Evolutionary conservation across 116 monocot species (phyloP).

Genomic region (Cymodocea nodosa): DNA sequence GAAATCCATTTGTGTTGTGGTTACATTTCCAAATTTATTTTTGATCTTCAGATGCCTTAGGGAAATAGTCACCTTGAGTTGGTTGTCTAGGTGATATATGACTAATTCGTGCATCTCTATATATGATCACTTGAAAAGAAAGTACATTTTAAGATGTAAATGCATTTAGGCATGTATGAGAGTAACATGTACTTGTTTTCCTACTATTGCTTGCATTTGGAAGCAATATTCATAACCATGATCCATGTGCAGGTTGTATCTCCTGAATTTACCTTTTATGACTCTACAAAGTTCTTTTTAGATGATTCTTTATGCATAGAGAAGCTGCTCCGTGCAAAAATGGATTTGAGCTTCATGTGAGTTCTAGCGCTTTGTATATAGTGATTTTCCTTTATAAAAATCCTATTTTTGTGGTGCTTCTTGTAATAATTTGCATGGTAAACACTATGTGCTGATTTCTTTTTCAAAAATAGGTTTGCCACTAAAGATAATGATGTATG

Average conservation of each 20-base stretch:
- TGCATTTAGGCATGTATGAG: too few relatives aligned
- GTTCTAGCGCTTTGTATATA: conserved; percentile 9
- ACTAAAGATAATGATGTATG: conserved; percentile 75
- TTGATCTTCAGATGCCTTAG: too few relatives aligned
- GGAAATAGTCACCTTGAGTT: too few relatives aligned
- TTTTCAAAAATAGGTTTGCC: conserved; percentile 60
- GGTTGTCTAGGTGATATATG: too few relatives aligned
- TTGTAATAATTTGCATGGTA: not conserved
- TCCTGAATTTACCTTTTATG: conserved; percentile 93
- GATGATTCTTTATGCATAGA: conserved; percentile 68
- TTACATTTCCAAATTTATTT: too few relatives aligned
- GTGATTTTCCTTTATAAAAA: not conserved
- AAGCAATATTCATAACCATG: too few relatives aligned
- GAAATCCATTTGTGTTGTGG: too few relatives aligned
- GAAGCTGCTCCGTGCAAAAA: conserved; percentile 87
- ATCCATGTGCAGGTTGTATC: conserved; percentile 54
- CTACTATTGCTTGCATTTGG: too few relatives aligned
- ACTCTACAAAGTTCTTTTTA: conserved; percentile 50
- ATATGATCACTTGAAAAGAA: too few relatives aligned
- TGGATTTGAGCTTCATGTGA: conserved; percentile 96
- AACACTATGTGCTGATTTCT: not conserved
- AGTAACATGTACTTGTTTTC: too few relatives aligned
- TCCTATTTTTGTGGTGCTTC: not conserved
- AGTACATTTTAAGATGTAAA: too few relatives aligned
- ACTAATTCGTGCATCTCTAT: too few relatives aligned